Evolutionary conservation across 768 basidiomycete genomes (phyloP).

Genomic region (Agaricus sinodeliciosus): DNA sequence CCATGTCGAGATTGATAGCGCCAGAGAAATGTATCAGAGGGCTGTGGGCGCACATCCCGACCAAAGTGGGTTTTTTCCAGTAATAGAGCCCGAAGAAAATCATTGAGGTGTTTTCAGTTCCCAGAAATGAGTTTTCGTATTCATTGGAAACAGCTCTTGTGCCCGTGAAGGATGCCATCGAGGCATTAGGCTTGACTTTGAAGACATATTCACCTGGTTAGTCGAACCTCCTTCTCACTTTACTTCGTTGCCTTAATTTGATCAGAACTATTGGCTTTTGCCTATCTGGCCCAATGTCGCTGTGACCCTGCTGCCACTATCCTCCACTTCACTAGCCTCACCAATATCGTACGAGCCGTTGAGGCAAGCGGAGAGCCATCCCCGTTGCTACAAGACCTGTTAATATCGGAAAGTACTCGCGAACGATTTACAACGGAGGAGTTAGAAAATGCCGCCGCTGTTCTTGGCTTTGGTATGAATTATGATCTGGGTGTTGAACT

Average conservation of each 20-base stretch:
- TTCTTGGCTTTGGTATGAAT: slow-evolving; percentile 64
- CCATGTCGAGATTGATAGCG: slow-evolving; percentile 50
- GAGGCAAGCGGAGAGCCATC: slow-evolving; percentile 40
- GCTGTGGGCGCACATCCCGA: slow-evolving; percentile 73
- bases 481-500: slow-evolving; percentile 59
- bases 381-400: slow-evolving; percentile 46
- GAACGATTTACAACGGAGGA: slow-evolving; percentile 60
- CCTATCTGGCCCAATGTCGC: slow-evolving; percentile 74
- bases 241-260: background rate
- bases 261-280: slow-evolving; percentile 68
- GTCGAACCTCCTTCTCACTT: slow-evolving; percentile 12
- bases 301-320: slow-evolving; percentile 66
- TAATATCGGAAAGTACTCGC: slow-evolving; percentile 55
- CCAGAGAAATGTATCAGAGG: slow-evolving; percentile 64
- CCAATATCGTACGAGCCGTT: slow-evolving; percentile 42
- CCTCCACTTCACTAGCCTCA: slow-evolving; percentile 56
- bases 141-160: slow-evolving; percentile 31
- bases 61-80: slow-evolving; percentile 47
- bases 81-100: background rate
- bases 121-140: slow-evolving; percentile 43
- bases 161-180: slow-evolving; percentile 34
- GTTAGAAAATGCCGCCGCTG: slow-evolving; percentile 34
- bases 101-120: slow-evolving; percentile 29
- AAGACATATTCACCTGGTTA: slow-evolving; percentile 60
- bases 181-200: slow-evolving; percentile 57